phyloP scores from a whole-genome alignment of 176 grass and related monocot genomes.

The Oryza rufipogon region DNA sequence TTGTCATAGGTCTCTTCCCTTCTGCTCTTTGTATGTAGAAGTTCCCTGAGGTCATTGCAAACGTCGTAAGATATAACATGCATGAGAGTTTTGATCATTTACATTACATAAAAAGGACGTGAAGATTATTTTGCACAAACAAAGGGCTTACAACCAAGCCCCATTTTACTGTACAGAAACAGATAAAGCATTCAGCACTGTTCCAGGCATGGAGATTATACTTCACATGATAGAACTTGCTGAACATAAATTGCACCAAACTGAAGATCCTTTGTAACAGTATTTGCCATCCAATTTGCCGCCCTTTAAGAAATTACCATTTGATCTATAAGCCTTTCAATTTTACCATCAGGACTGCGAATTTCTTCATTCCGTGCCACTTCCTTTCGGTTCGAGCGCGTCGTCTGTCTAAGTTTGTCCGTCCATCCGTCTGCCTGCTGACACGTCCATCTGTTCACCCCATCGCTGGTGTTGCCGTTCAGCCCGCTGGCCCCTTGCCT shows the following conservation, averaged over 20 bases:
- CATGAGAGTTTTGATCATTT: neutral
- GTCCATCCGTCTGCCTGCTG: no score
- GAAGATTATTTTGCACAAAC: neutral
- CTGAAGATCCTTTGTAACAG: neutral
- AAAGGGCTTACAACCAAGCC: neutral
- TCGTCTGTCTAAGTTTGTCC: no score
- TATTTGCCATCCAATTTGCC: no score
- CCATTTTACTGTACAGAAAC: neutral
- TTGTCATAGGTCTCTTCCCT: conserved; percentile 65
- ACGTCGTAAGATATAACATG: neutral
- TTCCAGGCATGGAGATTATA: neutral
- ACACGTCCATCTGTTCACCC: no score
- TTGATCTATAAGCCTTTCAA: no score
- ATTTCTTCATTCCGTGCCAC: no score
- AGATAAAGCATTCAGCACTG: neutral
- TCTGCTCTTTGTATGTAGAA: conserved; percentile 71
- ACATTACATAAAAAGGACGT: neutral
- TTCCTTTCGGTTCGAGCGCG: no score
- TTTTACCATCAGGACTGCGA: no score
- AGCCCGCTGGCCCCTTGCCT: no score
- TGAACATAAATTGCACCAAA: conserved; percentile 2
- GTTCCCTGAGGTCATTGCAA: conserved; percentile 57
- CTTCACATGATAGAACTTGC: conserved; percentile 7
- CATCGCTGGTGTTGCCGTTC: no score
- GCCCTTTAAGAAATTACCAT: no score